A percentile compares a stretch with the other conserved stretches of the same genome.
phyloP scores from a whole-genome alignment of 345 rosid genomes.

The Rubroshorea leprosula region DNA sequence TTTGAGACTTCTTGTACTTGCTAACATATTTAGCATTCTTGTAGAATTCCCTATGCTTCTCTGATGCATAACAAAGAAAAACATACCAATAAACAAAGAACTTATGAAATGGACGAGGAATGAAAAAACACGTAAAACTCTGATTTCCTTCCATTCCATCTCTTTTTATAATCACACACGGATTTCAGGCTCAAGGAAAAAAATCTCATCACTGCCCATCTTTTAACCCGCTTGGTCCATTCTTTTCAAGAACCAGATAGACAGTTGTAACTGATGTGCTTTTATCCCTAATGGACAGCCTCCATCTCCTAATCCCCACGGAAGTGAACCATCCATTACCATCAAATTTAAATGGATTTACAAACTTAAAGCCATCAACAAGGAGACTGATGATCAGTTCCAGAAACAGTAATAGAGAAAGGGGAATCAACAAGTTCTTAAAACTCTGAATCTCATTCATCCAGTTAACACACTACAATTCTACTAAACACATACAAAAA shows the following conservation, averaged over 20 bases:
- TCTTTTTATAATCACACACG: not conserved
- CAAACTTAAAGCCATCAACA: too few species aligned
- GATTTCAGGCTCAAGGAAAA: not conserved
- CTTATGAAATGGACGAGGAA: not conserved
- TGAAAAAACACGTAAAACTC: not conserved
- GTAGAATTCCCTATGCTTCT: slow-evolving; percentile 68
- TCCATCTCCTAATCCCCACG: not conserved
- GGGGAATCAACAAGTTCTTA: too few species aligned
- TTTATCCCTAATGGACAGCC: not conserved
- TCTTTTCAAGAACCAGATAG: not conserved
- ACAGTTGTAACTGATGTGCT: not conserved
- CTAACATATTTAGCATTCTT: slow-evolving; percentile 73
- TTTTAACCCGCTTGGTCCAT: not conserved
- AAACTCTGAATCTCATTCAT: too few species aligned
- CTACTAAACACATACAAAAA: not conserved
- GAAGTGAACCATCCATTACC: too few species aligned
- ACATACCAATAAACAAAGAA: not conserved
- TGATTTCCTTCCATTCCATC: not conserved
- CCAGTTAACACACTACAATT: too few species aligned
- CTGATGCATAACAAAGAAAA: slow-evolving; percentile 29
- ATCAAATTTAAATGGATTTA: too few species aligned
- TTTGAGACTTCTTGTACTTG: slow-evolving; percentile 53
- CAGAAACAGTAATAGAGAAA: too few species aligned
- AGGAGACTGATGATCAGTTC: too few species aligned
- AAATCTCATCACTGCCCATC: not conserved